phyloP scores from a whole-genome alignment of 1,139 yeast genomes.

The Nakaseomyces uthaithaninus region DNA sequence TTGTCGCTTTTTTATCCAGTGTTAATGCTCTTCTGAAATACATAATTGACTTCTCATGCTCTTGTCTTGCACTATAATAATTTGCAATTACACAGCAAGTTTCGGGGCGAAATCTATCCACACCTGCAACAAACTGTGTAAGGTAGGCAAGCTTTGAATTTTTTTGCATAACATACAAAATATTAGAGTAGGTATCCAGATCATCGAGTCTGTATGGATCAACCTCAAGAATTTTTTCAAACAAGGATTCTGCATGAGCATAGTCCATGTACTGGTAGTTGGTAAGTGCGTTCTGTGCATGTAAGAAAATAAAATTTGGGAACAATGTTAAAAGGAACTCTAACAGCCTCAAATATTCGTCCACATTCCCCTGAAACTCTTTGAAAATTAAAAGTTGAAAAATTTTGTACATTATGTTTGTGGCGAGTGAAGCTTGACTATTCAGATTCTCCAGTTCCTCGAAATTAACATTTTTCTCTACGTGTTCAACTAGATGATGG shows the following conservation, averaged over 20 bases:
- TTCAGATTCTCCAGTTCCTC: conserved; percentile 13
- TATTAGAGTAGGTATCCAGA: conserved; percentile 84
- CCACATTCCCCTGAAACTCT: conserved; percentile 67
- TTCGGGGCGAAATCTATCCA: conserved; percentile 87
- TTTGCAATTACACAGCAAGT: conserved; percentile 93
- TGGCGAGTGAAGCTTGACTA: conserved; percentile 15
- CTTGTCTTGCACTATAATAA: conserved; percentile 83
- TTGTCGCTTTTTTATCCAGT: conserved; percentile 67
- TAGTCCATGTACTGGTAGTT: conserved; percentile 78
- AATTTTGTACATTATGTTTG: conserved; percentile 52
- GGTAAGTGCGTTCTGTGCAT: conserved; percentile 71
- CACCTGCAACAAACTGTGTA: conserved; percentile 75
- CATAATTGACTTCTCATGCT: conserved; percentile 90
- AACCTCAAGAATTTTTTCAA: conserved; percentile 61
- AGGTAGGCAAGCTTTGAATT: conserved; percentile 73
- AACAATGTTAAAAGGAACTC: conserved; percentile 43
- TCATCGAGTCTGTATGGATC: conserved; percentile 90
- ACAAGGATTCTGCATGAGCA: conserved; percentile 65
- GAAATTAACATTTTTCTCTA: conserved; percentile 32
- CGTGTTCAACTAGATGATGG: conserved; percentile 37
- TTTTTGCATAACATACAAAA: conserved; percentile 89
- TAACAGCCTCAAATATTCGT: conserved; percentile 43
- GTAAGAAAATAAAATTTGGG: conserved; percentile 67
- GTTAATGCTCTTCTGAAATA: conserved; percentile 86
- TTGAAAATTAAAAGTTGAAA: conserved; percentile 67